Percentiles rank a stretch among this genome's conserved stretches.
These are phyloP conservation scores for Penicillium taxi DNA, from an alignment of 495 filamentous ascomycete species.

Conservation along the genomic window DNA sequence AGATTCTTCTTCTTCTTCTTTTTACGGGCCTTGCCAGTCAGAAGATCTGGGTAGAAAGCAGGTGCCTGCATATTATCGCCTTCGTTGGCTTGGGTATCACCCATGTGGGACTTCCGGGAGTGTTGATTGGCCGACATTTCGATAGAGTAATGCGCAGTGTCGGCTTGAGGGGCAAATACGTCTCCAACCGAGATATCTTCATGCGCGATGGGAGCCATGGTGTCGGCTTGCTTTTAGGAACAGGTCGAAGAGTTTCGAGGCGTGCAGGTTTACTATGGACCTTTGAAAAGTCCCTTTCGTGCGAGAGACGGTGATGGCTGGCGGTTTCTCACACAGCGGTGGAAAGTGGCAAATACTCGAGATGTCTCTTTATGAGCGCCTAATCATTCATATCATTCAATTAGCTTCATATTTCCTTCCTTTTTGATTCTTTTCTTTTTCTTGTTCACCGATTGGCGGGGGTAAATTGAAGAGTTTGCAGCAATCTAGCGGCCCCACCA, in stretches of 20 bases:
- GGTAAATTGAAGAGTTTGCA: no score
- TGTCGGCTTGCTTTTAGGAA: neutral
- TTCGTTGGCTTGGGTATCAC: slow-evolving; percentile 13
- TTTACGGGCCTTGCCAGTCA: slow-evolving; percentile 30
- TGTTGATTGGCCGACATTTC: slow-evolving; percentile 21
- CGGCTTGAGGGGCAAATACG: slow-evolving; percentile 39
- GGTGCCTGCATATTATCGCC: slow-evolving; percentile 17
- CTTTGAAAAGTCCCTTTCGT: neutral
- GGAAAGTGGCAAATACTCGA: slow-evolving; percentile 12
- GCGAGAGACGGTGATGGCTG: neutral
- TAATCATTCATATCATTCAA: slow-evolving; percentile 3
- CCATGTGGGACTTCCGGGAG: slow-evolving; percentile 25
- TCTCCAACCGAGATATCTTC: slow-evolving; percentile 41
- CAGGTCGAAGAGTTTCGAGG: neutral
- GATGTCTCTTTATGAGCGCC: slow-evolving; percentile 12
- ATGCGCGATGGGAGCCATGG: slow-evolving; percentile 21
- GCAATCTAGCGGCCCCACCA: slow-evolving; percentile 19
- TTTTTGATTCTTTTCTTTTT: slow-evolving; percentile 1
- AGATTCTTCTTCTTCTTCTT: slow-evolving; percentile 50
- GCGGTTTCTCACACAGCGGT: slow-evolving; percentile 19
- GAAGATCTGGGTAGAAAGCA: slow-evolving; percentile 17
- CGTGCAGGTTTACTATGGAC: neutral
- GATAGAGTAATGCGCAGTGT: slow-evolving; percentile 24
- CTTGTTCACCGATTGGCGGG: slow-evolving; percentile 10
- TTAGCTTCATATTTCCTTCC: slow-evolving; percentile 11